Conservation (phyloP, 78 protist species). For the Planoprotostelium fungivorum region DNA sequence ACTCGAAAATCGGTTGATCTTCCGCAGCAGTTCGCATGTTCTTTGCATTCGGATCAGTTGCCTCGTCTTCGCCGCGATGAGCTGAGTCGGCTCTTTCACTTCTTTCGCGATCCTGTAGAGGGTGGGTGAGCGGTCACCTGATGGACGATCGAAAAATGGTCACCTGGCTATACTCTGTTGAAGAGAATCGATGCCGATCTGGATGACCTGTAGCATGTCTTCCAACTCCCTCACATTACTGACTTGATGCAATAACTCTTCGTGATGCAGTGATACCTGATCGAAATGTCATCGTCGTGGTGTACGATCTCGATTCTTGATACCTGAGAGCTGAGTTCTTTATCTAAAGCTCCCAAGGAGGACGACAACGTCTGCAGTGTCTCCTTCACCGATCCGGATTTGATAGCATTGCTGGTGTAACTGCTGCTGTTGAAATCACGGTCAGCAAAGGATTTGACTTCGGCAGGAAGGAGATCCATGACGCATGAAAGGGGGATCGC, state of each 20-base stretch:
- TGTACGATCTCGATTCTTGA: neutral
- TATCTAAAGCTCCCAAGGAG: conserved; percentile 10
- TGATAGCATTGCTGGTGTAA: conserved; percentile 50
- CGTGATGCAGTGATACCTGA: conserved; percentile 19
- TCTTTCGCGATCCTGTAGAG: conserved; percentile 21
- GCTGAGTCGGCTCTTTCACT: conserved; percentile 26
- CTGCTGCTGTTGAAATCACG: conserved; percentile 23
- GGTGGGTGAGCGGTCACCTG: neutral
- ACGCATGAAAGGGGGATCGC: no score
- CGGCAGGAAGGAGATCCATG: neutral
- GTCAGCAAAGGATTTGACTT: neutral
- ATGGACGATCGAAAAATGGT: neutral
- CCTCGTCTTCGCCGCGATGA: conserved; percentile 12
- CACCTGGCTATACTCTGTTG: conserved; percentile 19
- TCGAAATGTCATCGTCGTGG: neutral
- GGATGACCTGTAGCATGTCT: neutral
- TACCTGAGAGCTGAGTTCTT: conserved; percentile 34
- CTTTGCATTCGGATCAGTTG: conserved; percentile 42
- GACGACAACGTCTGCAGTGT: conserved; percentile 21
- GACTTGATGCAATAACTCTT: conserved; percentile 36
- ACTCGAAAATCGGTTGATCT: conserved; percentile 24
- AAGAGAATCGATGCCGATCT: conserved; percentile 11
- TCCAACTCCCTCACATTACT: conserved; percentile 40
- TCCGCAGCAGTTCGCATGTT: conserved; percentile 39
- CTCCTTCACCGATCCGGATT: conserved; percentile 22